Evolutionary conservation across 2,329 filamentous ascomycete genomes (phyloP), one percentile per base, ranked within the genome.

Genomic region (Aureobasidium uvarum): DNA sequence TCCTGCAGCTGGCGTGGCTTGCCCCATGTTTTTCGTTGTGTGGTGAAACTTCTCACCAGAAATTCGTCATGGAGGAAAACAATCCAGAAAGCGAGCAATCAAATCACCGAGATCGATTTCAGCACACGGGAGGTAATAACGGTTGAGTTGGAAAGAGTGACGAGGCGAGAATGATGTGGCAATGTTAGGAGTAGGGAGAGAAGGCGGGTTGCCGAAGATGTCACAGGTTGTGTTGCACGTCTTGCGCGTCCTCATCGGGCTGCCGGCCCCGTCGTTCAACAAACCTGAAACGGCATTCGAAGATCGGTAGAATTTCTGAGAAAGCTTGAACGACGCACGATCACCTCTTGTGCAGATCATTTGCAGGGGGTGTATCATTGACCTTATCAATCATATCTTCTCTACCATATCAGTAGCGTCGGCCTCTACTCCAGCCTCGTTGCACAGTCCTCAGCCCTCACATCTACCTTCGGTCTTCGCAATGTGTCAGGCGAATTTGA

Each of bases 261-360:
- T 41, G 52, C 33, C 51, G 51, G 51, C 51, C 39, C 51, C 33
- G 51, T 16, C 33, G 23, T 58, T 39, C 54, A 33, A 43, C 39
- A 38, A 60, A 60, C 16, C 41, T 60, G 56, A 60, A 60, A 60
- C 56, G 56, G 41, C 25, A 38, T 43, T 58, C 56, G 43, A 60
- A 60, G 31, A 48, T 60, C 56, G 41, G 18, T 59, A 25, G 55
- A 46, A 46, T 14, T 46, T 10, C 39, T n/a, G 28, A 48, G 43
- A 48, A 60, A 60, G 56, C 56, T 60, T 60, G 56, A 51, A 46
- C 56, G 56, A 60, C 31, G 56, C 56, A 60, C 56, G 56, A 41
- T 1, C 56, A 11, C n/a, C 56, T 36, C 38, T 28, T 11, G 23
- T 48, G 56, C 31, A 60, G 56, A 60, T 60, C 56, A 38, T 28